Percentiles rank a stretch among this genome's conserved stretches.
phyloP scores from a whole-genome alignment of 108 stramenopile species.

The Chaetoceros tenuissimus region DNA sequence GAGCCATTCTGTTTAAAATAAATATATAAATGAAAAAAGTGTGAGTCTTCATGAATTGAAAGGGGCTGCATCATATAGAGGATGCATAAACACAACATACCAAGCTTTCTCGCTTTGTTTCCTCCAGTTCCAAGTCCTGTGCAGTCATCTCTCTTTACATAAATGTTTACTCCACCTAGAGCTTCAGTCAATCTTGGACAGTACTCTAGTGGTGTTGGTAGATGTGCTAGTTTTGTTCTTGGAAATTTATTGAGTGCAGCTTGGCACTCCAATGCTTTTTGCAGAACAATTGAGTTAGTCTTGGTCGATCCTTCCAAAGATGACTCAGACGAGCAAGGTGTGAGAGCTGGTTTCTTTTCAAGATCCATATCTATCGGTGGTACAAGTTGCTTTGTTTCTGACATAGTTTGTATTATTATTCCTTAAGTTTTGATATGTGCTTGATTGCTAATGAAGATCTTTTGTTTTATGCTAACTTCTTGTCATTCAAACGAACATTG shows the following conservation, averaged over 20 bases:
- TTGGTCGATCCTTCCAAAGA: too few relatives aligned
- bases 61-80: background rate
- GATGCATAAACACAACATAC: background rate
- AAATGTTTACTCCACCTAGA: conserved; percentile 18
- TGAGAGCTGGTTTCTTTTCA: too few relatives aligned
- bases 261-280: conserved; percentile 4
- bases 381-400: too few relatives aligned
- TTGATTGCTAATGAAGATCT: too few relatives aligned
- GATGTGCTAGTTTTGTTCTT: conserved; percentile 9
- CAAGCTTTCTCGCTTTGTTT: conserved; percentile 29
- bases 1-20: conserved; percentile 9
- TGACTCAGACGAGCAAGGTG: too few relatives aligned
- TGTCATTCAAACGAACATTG: too few relatives aligned
- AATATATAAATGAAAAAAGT: background rate
- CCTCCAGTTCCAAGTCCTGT: conserved; percentile 23
- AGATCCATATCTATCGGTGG: too few relatives aligned
- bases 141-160: conserved; percentile 22
- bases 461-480: too few relatives aligned
- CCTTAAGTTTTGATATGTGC: too few relatives aligned
- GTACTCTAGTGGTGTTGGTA: conserved; percentile 16
- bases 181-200: conserved; percentile 13
- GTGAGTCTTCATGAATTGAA: background rate
- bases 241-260: conserved; percentile 13
- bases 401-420: too few relatives aligned
- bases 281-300: too few relatives aligned